phyloP scores from a whole-genome alignment of 768 basidiomycete species.

The Tremella yokohamensis region DNA sequence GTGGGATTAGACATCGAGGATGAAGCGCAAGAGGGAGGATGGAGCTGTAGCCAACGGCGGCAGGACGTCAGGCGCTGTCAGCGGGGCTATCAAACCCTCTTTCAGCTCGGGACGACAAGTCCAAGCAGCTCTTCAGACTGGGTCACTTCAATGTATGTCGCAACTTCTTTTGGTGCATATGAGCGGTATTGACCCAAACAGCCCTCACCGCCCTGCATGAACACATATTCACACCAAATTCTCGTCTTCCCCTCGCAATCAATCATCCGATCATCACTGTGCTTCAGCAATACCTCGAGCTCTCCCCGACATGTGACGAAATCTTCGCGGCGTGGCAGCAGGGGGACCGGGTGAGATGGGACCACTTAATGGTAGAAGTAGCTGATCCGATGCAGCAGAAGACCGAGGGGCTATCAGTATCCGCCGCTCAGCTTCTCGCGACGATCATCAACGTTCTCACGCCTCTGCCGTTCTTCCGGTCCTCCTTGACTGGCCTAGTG shows the following conservation, averaged over 20 bases:
- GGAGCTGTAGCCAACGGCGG: conserved; percentile 19
- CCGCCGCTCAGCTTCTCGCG: conserved; percentile 36
- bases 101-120: conserved; percentile 37
- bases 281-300: conserved; percentile 46
- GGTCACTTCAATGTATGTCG: conserved; percentile 41
- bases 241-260: conserved; percentile 41
- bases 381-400: neutral
- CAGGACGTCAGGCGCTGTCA: conserved; percentile 26
- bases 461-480: conserved; percentile 47
- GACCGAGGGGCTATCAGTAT: conserved; percentile 28
- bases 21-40: conserved; percentile 41
- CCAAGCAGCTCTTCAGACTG: conserved; percentile 36
- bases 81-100: no score
- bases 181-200: conserved; percentile 8
- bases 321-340: conserved; percentile 43
- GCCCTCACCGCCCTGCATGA: conserved; percentile 44
- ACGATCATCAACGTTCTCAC: conserved; percentile 42
- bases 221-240: conserved; percentile 42
- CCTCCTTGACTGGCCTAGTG: conserved; percentile 32
- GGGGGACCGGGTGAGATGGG: conserved; percentile 22
- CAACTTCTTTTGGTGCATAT: neutral
- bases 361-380: neutral
- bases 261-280: conserved; percentile 42
- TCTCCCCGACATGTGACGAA: conserved; percentile 44
- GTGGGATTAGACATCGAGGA: neutral